These are phyloP conservation scores for Solanum okadae DNA, from an alignment of 257 asterid species.

Conservation along the genomic window DNA sequence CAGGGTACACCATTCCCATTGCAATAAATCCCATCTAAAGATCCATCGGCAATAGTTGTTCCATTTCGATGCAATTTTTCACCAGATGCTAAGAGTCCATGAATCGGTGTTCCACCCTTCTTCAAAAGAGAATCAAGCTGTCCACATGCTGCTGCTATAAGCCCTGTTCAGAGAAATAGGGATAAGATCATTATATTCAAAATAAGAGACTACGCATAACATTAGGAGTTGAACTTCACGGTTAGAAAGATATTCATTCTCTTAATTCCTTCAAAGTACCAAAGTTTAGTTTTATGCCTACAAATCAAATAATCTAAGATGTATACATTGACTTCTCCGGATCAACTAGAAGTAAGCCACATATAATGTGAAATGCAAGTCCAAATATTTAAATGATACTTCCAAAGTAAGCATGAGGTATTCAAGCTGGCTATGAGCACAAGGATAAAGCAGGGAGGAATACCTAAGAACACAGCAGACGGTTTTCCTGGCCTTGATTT, in stretches of 20 bases:
- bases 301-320: neutral
- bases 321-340: neutral
- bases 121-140: slow-evolving; percentile 47
- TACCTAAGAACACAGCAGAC: slow-evolving; percentile 59
- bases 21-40: slow-evolving; percentile 4
- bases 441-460: neutral
- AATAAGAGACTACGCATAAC: neutral
- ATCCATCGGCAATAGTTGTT: slow-evolving; percentile 40
- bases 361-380: neutral
- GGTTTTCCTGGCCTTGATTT: slow-evolving; percentile 78
- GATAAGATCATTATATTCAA: neutral
- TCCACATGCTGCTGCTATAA: slow-evolving; percentile 58
- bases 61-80: slow-evolving; percentile 33
- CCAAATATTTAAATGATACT: neutral
- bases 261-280: neutral
- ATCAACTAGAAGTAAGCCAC: neutral
- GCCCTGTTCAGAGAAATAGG: slow-evolving; percentile 30
- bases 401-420: neutral
- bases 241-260: neutral
- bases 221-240: neutral
- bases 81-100: slow-evolving; percentile 18
- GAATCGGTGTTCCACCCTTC: slow-evolving; percentile 17
- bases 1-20: slow-evolving; percentile 67
- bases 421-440: neutral
- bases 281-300: neutral